Evolutionary conservation across 2,329 filamentous ascomycete genomes (phyloP), one percentile per base, ranked within the genome.

Genomic region (Rosellinia necatrix): DNA sequence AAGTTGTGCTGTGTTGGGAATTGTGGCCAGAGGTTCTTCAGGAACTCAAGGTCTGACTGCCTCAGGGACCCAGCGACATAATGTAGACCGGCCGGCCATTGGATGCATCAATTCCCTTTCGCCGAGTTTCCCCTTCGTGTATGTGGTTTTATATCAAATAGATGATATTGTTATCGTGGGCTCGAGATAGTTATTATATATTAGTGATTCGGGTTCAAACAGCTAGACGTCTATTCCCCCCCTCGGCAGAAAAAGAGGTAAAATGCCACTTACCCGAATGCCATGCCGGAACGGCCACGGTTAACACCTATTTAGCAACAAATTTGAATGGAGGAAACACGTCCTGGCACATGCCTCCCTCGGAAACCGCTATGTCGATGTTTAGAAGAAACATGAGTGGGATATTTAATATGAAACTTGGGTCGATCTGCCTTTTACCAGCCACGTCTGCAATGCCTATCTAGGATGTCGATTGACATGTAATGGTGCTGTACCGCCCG

Each of bases 311-410:
- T 15, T 27, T 49, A 3, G 34, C 13, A 6, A 21, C n/a, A 21
- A 62, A 49, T 1, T 58, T 58, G 15, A 53, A 53, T 3, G 50
- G 50, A 0, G 65, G 65, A 15, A 66, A 66, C 1, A 64, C 64
- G 2, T 51, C 65, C 13, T 64, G 59, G 60, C 65, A 66, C 51
- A 67, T 67, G 4, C 64, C 65, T 4, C 35, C 53, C n/a, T 65
- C 63, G 22, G 66, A 66, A 1, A 44, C 42, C 1, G 35, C 60
- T 1, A 64, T 66, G 15, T 67, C 63, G 61, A 66, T 65, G 49
- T 66, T 67, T 12, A 65, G 51, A 7, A 65, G 58, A 43, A 66
- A 67, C 12, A 67, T 53, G 1, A 60, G 65, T 1, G 65, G 24
- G 4, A 30, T 52, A 40, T 66, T 67, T 48, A 66, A 62, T 15